Evolutionary conservation across 176 grass and related monocot species (phyloP).

Genomic region (Eragrostis curvula): DNA sequence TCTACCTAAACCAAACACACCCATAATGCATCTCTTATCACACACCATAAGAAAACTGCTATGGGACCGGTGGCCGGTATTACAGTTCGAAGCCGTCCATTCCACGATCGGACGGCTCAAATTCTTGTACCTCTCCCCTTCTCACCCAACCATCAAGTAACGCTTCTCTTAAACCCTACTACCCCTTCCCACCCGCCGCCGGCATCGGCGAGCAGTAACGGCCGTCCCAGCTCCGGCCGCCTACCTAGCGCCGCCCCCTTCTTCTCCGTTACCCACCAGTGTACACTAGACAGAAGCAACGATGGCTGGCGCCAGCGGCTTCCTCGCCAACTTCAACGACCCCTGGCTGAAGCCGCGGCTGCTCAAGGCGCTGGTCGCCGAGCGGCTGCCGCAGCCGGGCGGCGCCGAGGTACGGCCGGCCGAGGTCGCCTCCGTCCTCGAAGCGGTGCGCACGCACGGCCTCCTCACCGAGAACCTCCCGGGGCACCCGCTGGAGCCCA

Average conservation of each 20-base stretch:
- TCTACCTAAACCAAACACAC: too few relatives aligned
- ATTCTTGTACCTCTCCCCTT: background rate
- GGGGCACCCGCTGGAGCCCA: background rate
- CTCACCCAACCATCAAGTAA: background rate
- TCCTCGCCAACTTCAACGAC: constrained; percentile 47
- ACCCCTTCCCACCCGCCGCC: background rate
- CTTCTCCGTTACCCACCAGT: too few relatives aligned
- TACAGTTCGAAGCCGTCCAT: too few relatives aligned
- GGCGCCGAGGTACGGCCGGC: constrained; percentile 31
- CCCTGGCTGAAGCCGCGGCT: constrained; percentile 52
- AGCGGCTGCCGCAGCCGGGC: constrained; percentile 44
- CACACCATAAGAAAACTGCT: too few relatives aligned
- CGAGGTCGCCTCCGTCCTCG: constrained; percentile 51
- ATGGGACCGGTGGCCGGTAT: too few relatives aligned
- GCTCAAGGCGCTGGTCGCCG: constrained; percentile 48
- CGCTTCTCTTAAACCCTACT: constrained; percentile 2
- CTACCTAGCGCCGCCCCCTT: too few relatives aligned
- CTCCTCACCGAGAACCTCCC: constrained; percentile 42
- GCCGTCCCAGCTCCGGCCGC: background rate
- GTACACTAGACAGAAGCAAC: background rate
- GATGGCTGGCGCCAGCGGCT: constrained; percentile 41
- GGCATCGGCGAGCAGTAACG: background rate
- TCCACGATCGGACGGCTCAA: too few relatives aligned
- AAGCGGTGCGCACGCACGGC: constrained; percentile 41
- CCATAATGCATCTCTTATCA: too few relatives aligned